These are phyloP conservation scores for Musa troglodytarum DNA, from an alignment of 176 grass and related monocot genomes.

Conservation along the genomic window DNA sequence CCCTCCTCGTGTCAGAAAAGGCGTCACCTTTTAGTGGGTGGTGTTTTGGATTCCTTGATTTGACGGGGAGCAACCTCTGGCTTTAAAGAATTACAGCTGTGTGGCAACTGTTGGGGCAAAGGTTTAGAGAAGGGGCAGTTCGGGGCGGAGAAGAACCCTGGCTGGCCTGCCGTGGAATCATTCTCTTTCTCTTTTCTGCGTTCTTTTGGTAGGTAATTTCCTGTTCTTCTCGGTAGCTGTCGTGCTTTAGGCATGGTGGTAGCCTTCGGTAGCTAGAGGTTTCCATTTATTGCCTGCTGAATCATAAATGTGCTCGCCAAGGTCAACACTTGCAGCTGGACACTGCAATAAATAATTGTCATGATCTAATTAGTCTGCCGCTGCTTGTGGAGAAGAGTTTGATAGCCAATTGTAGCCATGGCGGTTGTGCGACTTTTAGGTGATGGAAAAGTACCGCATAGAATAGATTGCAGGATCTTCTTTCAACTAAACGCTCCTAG, in stretches of 20 bases:
- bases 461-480: neutral
- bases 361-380: constrained; percentile 6
- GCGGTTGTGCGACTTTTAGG: constrained; percentile 9
- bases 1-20: neutral
- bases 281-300: constrained; percentile 5
- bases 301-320: constrained; percentile 9
- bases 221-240: constrained; percentile 1
- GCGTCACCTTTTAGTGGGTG: neutral
- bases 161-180: neutral
- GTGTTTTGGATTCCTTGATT: constrained; percentile 1
- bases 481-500: neutral
- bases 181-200: neutral
- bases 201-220: constrained; percentile 1
- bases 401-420: neutral
- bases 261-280: neutral
- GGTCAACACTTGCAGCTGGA: neutral
- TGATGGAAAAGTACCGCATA: neutral
- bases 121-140: neutral
- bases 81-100: constrained; percentile 8
- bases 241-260: neutral
- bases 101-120: constrained; percentile 5
- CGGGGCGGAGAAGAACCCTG: neutral
- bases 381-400: neutral
- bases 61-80: neutral
- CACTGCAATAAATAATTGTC: neutral